Evolutionary conservation across 2,329 filamentous ascomycete species (phyloP).

Genomic region (Aureobasidium sp.): DNA sequence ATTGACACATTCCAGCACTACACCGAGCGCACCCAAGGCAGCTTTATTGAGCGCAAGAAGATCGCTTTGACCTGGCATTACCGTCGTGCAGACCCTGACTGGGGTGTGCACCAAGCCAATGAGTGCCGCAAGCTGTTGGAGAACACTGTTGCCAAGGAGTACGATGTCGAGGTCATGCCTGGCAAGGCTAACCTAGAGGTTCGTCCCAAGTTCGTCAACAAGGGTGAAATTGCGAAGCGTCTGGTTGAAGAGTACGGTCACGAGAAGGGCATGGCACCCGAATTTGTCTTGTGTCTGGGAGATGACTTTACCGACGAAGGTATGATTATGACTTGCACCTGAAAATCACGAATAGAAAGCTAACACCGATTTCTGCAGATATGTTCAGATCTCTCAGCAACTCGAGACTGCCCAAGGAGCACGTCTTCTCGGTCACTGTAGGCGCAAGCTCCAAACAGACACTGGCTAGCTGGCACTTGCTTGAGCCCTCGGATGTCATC

Average conservation of each 20-base stretch:
- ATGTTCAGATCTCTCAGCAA: conserved; percentile 74
- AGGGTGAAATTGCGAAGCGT: conserved; percentile 86
- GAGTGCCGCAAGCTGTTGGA: conserved; percentile 80
- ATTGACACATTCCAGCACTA: conserved; percentile 79
- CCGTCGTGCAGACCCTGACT: conserved; percentile 79
- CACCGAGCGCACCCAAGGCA: conserved; percentile 81
- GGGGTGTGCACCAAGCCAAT: conserved; percentile 69
- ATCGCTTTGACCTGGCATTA: conserved; percentile 98
- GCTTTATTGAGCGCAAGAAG: conserved; percentile 89
- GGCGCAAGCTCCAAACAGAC: conserved; percentile 90
- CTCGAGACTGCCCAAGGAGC: conserved; percentile 51
- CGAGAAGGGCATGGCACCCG: conserved; percentile 53
- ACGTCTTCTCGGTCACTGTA: conserved; percentile 86
- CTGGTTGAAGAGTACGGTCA: conserved; percentile 67
- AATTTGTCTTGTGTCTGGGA: conserved; percentile 84
- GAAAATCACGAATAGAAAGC: background rate
- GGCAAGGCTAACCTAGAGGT: conserved; percentile 97
- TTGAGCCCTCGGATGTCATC: conserved; percentile 84
- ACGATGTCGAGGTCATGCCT: conserved; percentile 92
- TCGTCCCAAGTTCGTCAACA: conserved; percentile 94
- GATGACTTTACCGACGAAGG: conserved; percentile 98
- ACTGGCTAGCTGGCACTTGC: conserved; percentile 78
- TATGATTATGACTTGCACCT: conserved; percentile 33
- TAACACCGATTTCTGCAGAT: conserved; percentile 37
- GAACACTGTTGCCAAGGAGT: conserved; percentile 65